Conservation (phyloP, 306 rosid species). For the Medicago ruthenica region DNA sequence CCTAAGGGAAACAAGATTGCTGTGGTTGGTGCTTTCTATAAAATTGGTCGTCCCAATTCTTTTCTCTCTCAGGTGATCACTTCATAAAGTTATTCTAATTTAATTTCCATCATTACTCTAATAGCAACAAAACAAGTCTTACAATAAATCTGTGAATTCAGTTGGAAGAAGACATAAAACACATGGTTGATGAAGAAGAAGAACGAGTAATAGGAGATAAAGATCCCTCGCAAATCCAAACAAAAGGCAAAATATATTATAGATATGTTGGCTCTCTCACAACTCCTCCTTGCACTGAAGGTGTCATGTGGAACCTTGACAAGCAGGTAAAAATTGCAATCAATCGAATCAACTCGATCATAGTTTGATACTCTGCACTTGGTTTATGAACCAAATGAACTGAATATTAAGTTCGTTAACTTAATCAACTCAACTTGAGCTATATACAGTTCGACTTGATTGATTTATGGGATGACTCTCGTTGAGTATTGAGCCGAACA, state of each 20-base stretch:
- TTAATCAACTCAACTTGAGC: too few relatives aligned
- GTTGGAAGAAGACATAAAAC: slow-evolving; percentile 26
- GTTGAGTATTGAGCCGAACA: too few relatives aligned
- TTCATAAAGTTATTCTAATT: neutral
- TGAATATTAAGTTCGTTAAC: too few relatives aligned
- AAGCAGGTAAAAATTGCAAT: slow-evolving; percentile 7
- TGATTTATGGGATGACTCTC: too few relatives aligned
- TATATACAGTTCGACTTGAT: too few relatives aligned
- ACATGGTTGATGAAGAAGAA: neutral
- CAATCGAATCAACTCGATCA: neutral
- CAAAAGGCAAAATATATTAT: slow-evolving; percentile 26
- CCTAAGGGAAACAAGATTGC: slow-evolving; percentile 21
- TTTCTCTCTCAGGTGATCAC: slow-evolving; percentile 31
- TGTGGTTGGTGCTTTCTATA: slow-evolving; percentile 34
- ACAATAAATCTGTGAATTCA: neutral
- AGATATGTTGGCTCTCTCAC: slow-evolving; percentile 38
- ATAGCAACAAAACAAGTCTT: neutral
- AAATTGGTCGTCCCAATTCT: slow-evolving; percentile 25
- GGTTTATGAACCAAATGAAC: too few relatives aligned
- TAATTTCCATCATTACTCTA: slow-evolving; percentile 11
- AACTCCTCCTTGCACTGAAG: slow-evolving; percentile 42
- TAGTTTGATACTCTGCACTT: too few relatives aligned
- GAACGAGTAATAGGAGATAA: slow-evolving; percentile 13
- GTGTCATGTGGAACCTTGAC: slow-evolving; percentile 39
- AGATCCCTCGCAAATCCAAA: slow-evolving; percentile 22